phyloP scores from a whole-genome alignment of 2,329 filamentous ascomycete species.

The Claviceps paspali region DNA sequence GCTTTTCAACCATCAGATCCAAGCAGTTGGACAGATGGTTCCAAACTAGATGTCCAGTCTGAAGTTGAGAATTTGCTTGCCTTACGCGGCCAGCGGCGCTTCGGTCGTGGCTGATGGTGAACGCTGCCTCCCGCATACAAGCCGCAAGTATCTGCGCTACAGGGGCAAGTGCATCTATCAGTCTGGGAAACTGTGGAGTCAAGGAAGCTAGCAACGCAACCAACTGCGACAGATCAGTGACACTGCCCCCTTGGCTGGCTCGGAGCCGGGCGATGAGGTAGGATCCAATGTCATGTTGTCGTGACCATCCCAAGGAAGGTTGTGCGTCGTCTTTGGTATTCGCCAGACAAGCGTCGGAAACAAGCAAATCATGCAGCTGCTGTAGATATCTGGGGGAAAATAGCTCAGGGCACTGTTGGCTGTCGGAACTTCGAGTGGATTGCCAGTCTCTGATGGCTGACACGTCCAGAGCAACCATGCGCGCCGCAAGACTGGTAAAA shows the following conservation, averaged over 20 bases:
- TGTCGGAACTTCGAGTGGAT: not conserved
- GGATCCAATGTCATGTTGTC: slow-evolving; percentile 9
- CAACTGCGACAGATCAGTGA: slow-evolving; percentile 27
- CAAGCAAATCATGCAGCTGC: slow-evolving; percentile 21
- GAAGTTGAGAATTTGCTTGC: slow-evolving; percentile 20
- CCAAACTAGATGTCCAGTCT: slow-evolving; percentile 28
- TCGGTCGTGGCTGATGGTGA: slow-evolving; percentile 7
- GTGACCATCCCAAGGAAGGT: slow-evolving; percentile 5
- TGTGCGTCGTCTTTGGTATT: slow-evolving; percentile 7
- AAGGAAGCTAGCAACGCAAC: slow-evolving; percentile 23
- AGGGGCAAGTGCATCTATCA: slow-evolving; percentile 27
- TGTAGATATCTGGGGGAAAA: slow-evolving; percentile 25
- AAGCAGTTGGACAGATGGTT: slow-evolving; percentile 26
- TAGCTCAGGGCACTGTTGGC: slow-evolving; percentile 11
- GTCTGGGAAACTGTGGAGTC: slow-evolving; percentile 31
- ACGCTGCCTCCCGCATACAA: slow-evolving; percentile 17
- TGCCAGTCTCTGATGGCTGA: slow-evolving; percentile 9
- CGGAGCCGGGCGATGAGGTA: slow-evolving; percentile 31
- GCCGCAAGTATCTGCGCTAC: slow-evolving; percentile 21
- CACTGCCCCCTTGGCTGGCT: slow-evolving; percentile 23
- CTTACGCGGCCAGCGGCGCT: slow-evolving; percentile 8
- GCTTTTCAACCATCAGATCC: slow-evolving; percentile 35
- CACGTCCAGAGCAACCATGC: slow-evolving; percentile 35
- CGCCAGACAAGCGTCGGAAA: slow-evolving; percentile 8
- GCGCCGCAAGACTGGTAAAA: slow-evolving; percentile 35